These are phyloP conservation scores for Cucumis hystrix DNA, from an alignment of 306 rosid genomes.

Conservation along the genomic window DNA sequence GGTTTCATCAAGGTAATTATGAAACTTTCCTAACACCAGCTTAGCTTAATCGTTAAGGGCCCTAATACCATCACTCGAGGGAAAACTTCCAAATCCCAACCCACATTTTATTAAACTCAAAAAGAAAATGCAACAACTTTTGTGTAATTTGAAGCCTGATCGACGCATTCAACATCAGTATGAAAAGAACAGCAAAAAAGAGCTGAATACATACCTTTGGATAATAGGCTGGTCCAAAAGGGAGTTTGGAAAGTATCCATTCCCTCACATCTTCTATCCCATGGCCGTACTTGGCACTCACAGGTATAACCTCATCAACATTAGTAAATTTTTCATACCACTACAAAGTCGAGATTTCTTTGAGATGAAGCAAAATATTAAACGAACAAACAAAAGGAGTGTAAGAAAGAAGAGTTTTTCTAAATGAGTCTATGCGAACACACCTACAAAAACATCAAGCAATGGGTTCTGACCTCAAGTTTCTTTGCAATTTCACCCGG, in stretches of 20 bases:
- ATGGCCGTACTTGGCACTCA: conserved; percentile 90
- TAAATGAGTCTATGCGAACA: conserved; percentile 6
- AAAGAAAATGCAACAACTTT: too few species aligned
- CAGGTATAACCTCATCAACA: conserved; percentile 92
- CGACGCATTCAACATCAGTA: neutral
- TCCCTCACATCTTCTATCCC: conserved; percentile 87
- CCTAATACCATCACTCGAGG: neutral
- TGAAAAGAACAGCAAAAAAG: neutral
- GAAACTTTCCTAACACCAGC: neutral
- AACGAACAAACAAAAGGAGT: neutral
- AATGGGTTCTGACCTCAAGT: conserved; percentile 55
- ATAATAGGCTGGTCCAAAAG: conserved; percentile 79
- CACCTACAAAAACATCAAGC: conserved; percentile 19
- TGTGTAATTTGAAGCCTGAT: neutral
- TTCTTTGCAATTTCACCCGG: conserved; percentile 98
- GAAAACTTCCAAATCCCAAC: neutral
- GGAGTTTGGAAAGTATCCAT: conserved; percentile 91
- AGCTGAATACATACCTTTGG: conserved; percentile 50
- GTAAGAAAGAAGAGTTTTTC: neutral
- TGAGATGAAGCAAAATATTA: neutral
- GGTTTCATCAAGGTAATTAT: neutral
- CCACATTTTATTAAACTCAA: neutral
- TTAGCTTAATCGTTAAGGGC: neutral
- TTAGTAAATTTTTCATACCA: conserved; percentile 83
- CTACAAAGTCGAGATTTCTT: conserved; percentile 33